Percentiles rank a stretch among this genome's conserved stretches.
Conservation (phyloP, 768 basidiomycete genomes). For the Tulasnella sp. region DNA sequence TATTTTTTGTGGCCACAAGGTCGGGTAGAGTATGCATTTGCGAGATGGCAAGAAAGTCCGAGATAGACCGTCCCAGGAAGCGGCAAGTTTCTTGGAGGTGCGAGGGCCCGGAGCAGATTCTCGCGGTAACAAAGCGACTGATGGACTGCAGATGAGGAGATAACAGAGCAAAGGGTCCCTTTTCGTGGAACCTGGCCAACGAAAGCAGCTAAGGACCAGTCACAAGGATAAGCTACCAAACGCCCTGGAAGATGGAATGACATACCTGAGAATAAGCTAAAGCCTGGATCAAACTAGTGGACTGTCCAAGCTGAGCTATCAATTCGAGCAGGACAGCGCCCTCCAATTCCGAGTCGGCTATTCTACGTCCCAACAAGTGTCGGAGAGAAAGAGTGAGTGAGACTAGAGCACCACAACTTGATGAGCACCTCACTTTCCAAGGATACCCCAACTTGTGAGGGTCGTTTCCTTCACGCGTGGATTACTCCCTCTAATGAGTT, state of each 20-base stretch:
- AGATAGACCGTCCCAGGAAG: conserved; percentile 61
- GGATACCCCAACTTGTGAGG: conserved; percentile 61
- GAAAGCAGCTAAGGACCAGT: conserved; percentile 55
- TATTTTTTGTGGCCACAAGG: conserved; percentile 65
- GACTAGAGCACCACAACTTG: too few relatives aligned
- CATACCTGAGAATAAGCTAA: conserved; percentile 68
- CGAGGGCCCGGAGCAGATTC: conserved; percentile 60
- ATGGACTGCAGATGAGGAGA: conserved; percentile 71
- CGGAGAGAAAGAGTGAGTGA: conserved; percentile 20
- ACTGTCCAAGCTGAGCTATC: conserved; percentile 66
- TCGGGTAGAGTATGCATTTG: conserved; percentile 67
- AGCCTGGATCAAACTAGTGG: conserved; percentile 71
- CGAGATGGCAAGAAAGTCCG: conserved; percentile 66
- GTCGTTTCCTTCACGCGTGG: conserved; percentile 64
- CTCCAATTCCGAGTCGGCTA: conserved; percentile 56
- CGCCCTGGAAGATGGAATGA: background rate
- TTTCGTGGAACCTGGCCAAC: conserved; percentile 61
- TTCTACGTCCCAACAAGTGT: conserved; percentile 44
- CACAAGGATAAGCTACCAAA: conserved; percentile 24
- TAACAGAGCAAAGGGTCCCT: conserved; percentile 66
- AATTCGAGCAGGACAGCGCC: conserved; percentile 64
- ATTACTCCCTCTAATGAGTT: conserved; percentile 53
- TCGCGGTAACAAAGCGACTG: conserved; percentile 64
- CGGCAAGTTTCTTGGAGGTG: conserved; percentile 67
- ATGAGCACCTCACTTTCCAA: conserved; percentile 50